Percentiles rank a stretch among this genome's conserved stretches.
Conservation (phyloP, 768 basidiomycete genomes). For the Tricholoma bakamatsutake region DNA sequence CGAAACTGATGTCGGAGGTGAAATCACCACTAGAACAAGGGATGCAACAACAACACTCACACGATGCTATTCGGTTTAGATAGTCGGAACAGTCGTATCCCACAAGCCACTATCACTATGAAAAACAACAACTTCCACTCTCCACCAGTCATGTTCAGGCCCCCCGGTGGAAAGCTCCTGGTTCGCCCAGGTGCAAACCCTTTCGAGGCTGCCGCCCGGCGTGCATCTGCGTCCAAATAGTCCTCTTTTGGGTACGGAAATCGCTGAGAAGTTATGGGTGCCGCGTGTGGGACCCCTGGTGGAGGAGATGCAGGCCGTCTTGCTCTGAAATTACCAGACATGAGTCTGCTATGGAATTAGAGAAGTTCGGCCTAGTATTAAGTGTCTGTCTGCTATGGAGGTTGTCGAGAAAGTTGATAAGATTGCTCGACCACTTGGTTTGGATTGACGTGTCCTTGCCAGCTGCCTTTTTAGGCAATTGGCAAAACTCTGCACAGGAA, state of each 20-base stretch:
- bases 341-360: slow-evolving; percentile 6
- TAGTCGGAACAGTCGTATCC: slow-evolving; percentile 83
- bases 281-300: slow-evolving; percentile 33
- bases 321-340: slow-evolving; percentile 55
- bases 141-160: slow-evolving; percentile 56
- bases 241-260: slow-evolving; percentile 64
- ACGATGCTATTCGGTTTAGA: slow-evolving; percentile 89
- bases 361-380: neutral
- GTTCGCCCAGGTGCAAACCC: slow-evolving; percentile 50
- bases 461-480: neutral
- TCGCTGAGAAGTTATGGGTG: slow-evolving; percentile 38
- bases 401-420: neutral
- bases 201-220: slow-evolving; percentile 63
- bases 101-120: slow-evolving; percentile 62
- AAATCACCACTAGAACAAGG: neutral
- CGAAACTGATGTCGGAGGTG: slow-evolving; percentile 54
- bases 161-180: slow-evolving; percentile 47
- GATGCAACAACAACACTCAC: slow-evolving; percentile 43
- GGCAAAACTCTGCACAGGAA: too few species aligned
- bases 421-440: neutral
- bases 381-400: neutral
- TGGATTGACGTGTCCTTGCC: neutral
- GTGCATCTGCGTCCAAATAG: slow-evolving; percentile 69
- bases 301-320: slow-evolving; percentile 69
- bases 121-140: slow-evolving; percentile 74